phyloP scores from a whole-genome alignment of 352 stramenopile genomes.

The Globisporangium splendens region DNA sequence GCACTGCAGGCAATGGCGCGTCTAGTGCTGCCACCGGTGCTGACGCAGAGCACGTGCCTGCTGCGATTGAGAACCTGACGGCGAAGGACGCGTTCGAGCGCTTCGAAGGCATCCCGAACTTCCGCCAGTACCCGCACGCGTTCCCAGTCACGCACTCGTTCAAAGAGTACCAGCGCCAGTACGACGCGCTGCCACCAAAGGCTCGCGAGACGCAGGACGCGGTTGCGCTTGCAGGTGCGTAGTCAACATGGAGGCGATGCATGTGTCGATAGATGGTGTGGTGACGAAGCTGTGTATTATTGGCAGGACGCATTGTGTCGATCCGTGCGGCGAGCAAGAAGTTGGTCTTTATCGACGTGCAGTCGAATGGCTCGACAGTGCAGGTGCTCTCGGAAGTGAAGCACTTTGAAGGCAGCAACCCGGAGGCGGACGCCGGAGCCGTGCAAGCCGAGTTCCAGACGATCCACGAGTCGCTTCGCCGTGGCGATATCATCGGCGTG shows the following conservation, averaged over 20 bases:
- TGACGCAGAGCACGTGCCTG: background rate
- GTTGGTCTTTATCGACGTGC: slow-evolving; percentile 75
- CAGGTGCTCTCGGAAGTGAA: slow-evolving; percentile 79
- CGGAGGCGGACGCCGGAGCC: slow-evolving; percentile 22
- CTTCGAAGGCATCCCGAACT: slow-evolving; percentile 48
- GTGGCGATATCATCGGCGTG: slow-evolving; percentile 76
- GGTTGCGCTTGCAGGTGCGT: slow-evolving; percentile 51
- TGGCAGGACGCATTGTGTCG: slow-evolving; percentile 58
- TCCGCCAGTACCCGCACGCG: slow-evolving; percentile 58
- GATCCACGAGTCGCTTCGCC: slow-evolving; percentile 69
- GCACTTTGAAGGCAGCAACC: slow-evolving; percentile 45
- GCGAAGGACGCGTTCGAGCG: slow-evolving; percentile 44
- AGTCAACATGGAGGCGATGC: no score
- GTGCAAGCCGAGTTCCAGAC: slow-evolving; percentile 49
- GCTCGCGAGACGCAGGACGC: slow-evolving; percentile 48
- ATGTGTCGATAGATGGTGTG: no score
- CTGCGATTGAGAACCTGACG: slow-evolving; percentile 12
- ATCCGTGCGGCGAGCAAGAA: slow-evolving; percentile 83
- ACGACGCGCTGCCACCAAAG: slow-evolving; percentile 45
- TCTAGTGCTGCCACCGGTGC: background rate
- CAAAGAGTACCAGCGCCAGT: slow-evolving; percentile 56
- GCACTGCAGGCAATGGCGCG: background rate
- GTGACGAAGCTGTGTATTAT: slow-evolving; percentile 4
- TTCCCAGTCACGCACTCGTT: slow-evolving; percentile 71
- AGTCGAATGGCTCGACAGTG: slow-evolving; percentile 57